Percentiles rank a stretch among this genome's conserved stretches.
These are phyloP conservation scores for Secale cereale DNA, from an alignment of 176 grass and related monocot genomes.

Conservation along the genomic window DNA sequence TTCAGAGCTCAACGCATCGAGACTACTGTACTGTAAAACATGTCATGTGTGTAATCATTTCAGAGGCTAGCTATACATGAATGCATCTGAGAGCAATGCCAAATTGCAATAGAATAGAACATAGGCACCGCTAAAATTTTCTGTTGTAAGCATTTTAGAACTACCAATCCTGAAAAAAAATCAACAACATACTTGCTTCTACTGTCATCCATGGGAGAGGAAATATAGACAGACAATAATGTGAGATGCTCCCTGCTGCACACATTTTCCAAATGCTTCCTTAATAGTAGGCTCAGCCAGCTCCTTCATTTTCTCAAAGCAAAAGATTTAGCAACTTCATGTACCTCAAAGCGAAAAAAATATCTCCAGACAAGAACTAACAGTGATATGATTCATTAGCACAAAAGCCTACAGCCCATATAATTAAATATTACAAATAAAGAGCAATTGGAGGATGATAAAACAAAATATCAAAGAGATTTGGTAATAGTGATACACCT, in stretches of 20 bases:
- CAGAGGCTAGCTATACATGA: no score
- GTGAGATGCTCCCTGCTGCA: constrained; percentile 63
- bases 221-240: constrained; percentile 86
- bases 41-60: no score
- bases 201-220: constrained; percentile 82
- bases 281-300: constrained; percentile 75
- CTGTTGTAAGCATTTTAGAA: neutral
- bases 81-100: no score
- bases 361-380: neutral
- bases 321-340: constrained; percentile 3
- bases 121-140: neutral
- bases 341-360: neutral
- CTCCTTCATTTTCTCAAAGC: constrained; percentile 55
- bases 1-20: no score
- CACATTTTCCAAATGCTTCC: constrained; percentile 78
- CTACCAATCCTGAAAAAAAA: neutral
- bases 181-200: constrained; percentile 55
- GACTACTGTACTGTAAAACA: no score
- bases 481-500: neutral
- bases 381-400: constrained; percentile 5
- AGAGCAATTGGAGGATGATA: neutral
- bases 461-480: neutral
- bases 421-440: neutral
- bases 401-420: neutral
- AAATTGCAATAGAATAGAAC: neutral